phyloP scores from a whole-genome alignment of 1,284 basidiomycete genomes.

The Apiotrichum sp. region DNA sequence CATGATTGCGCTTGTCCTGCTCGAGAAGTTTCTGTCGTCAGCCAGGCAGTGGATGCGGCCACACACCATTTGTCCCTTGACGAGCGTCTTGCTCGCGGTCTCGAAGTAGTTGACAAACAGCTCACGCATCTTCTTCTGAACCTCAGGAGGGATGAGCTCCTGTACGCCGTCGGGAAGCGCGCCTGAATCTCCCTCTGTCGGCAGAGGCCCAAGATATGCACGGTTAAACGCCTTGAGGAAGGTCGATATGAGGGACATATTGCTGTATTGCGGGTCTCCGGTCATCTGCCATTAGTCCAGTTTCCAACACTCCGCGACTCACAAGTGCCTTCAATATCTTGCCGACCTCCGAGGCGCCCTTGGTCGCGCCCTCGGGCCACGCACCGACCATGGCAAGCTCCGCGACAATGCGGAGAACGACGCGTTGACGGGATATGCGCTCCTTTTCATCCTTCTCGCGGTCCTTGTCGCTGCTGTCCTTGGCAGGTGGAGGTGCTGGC shows the following conservation, averaged over 20 bases:
- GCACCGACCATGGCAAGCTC: conserved; percentile 80
- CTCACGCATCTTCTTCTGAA: conserved; percentile 80
- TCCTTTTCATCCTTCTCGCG: conserved; percentile 86
- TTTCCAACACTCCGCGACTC: conserved; percentile 28
- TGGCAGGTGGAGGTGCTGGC: conserved; percentile 44
- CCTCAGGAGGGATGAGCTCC: conserved; percentile 73
- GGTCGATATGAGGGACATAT: conserved; percentile 71
- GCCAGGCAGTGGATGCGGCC: conserved; percentile 2
- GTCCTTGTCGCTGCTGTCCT: conserved; percentile 53
- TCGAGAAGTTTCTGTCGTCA: conserved; percentile 75
- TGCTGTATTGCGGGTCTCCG: conserved; percentile 76
- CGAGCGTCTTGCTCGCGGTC: conserved; percentile 79
- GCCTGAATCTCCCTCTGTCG: conserved; percentile 3
- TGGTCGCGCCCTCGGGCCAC: conserved; percentile 54
- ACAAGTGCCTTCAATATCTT: conserved; percentile 66
- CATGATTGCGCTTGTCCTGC: conserved; percentile 91
- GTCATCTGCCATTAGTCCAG: conserved; percentile 56
- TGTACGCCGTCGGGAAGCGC: conserved; percentile 52
- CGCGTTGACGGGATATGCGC: conserved; percentile 73
- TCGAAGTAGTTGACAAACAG: conserved; percentile 94
- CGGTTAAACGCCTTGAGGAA: conserved; percentile 79
- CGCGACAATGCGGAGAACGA: conserved; percentile 75
- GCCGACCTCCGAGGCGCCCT: conserved; percentile 65
- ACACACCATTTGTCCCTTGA: conserved; percentile 79
- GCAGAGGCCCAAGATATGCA: conserved; percentile 60